Evolutionary conservation across 805 yeast genomes (phyloP).

Genomic region (Jamesozyma rosinii): DNA sequence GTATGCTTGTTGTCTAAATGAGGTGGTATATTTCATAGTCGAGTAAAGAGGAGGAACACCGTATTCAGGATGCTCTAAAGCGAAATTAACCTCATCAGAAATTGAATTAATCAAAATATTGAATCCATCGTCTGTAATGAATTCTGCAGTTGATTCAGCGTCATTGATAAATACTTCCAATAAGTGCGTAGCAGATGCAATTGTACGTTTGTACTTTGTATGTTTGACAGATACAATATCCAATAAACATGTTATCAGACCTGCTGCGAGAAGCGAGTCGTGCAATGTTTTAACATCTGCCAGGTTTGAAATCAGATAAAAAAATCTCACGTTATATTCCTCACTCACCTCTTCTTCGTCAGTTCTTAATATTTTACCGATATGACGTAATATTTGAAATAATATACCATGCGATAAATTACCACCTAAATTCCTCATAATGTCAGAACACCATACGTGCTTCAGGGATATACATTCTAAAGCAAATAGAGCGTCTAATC

Average conservation of each 20-base stretch:
- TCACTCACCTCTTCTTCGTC: constrained; percentile 36
- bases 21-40: constrained; percentile 42
- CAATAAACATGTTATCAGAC: constrained; percentile 56
- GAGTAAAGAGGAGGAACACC: constrained; percentile 50
- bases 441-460: constrained; percentile 64
- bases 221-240: constrained; percentile 49
- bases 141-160: constrained; percentile 48
- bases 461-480: constrained; percentile 61
- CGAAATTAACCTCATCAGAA: constrained; percentile 55
- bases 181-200: constrained; percentile 56
- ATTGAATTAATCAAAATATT: constrained; percentile 49
- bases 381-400: constrained; percentile 59
- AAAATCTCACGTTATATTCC: constrained; percentile 40
- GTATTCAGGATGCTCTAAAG: constrained; percentile 46
- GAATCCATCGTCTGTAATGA: constrained; percentile 62
- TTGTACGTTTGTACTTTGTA: constrained; percentile 43
- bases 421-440: constrained; percentile 70
- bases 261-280: constrained; percentile 60
- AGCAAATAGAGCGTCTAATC: constrained; percentile 54
- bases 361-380: constrained; percentile 44
- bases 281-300: constrained; percentile 47
- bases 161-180: constrained; percentile 38
- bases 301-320: constrained; percentile 54
- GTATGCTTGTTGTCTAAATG: constrained; percentile 51
- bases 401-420: constrained; percentile 78